phyloP scores from a whole-genome alignment of 129 eudicot genomes.

The Flaveria sonorensis region DNA sequence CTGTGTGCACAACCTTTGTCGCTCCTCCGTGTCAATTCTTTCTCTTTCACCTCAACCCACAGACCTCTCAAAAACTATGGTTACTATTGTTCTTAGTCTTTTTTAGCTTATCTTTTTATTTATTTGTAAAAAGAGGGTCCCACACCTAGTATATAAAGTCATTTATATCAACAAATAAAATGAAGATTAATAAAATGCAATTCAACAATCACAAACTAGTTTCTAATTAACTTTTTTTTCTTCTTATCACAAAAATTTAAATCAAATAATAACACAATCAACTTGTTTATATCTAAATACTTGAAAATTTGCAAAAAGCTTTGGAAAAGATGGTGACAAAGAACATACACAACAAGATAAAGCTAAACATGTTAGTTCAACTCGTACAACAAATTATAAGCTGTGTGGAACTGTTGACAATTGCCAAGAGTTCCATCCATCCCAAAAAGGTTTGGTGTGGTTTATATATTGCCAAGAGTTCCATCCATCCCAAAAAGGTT shows the following conservation, averaged over 20 bases:
- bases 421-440: background rate
- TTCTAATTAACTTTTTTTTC: background rate
- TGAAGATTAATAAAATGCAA: no score
- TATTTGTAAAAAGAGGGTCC: no score
- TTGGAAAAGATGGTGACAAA: background rate
- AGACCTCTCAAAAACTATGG: no score
- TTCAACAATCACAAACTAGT: background rate
- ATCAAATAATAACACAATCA: background rate
- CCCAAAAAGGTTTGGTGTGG: background rate
- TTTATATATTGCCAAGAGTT: background rate
- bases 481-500: background rate
- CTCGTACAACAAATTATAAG: background rate
- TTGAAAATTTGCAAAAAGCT: background rate
- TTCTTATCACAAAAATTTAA: background rate
- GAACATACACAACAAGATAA: background rate
- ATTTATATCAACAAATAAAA: no score
- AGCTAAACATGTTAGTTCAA: background rate
- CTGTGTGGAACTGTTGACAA: background rate
- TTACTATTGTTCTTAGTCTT: no score
- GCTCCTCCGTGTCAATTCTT: no score
- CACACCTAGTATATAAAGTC: no score
- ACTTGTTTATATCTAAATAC: background rate
- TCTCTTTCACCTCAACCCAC: no score
- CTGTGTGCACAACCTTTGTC: no score
- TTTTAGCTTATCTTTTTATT: no score